A percentile compares a stretch with the other conserved stretches of the same genome.
Conservation (phyloP, 202 grass and related monocot species). For the Panicum hallii region DNA sequence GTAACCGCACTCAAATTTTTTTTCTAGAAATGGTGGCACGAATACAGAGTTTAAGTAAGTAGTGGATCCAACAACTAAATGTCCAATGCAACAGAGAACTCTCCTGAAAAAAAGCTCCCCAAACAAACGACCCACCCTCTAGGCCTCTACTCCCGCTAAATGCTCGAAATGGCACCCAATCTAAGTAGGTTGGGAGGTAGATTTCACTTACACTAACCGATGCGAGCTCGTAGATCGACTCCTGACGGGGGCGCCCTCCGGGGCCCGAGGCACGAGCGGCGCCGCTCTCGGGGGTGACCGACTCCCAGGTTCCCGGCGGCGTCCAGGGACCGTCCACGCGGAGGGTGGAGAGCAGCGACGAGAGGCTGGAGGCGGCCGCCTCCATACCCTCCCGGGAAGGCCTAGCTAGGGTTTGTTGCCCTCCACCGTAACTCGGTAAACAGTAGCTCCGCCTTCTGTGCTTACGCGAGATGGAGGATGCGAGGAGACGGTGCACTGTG, state of each 20-base stretch:
- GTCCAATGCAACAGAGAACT: neutral
- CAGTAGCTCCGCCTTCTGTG: neutral
- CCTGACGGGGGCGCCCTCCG: conserved; percentile 18
- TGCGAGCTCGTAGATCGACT: conserved; percentile 65
- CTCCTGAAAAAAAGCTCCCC: neutral
- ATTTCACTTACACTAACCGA: conserved; percentile 69
- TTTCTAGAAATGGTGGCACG: neutral
- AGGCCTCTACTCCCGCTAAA: neutral
- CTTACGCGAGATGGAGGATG: neutral
- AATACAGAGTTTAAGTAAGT: neutral
- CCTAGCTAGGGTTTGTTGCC: conserved; percentile 44
- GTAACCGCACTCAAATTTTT: neutral
- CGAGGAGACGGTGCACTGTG: neutral
- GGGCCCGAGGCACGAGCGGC: conserved; percentile 22
- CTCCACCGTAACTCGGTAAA: neutral
- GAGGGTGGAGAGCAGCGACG: conserved; percentile 63
- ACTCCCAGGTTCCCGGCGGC: conserved; percentile 70
- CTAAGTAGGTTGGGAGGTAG: neutral
- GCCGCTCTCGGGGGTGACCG: conserved; percentile 54
- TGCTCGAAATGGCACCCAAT: conserved; percentile 30
- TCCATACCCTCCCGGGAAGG: conserved; percentile 43
- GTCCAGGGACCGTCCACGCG: conserved; percentile 69
- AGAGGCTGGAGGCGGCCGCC: conserved; percentile 72
- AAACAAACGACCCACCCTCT: neutral
- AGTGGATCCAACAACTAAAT: conserved; percentile 26